Base-by-base conservation (phyloP, 257 asterid genomes). In the Phtheirospermum japonicum region DNA sequence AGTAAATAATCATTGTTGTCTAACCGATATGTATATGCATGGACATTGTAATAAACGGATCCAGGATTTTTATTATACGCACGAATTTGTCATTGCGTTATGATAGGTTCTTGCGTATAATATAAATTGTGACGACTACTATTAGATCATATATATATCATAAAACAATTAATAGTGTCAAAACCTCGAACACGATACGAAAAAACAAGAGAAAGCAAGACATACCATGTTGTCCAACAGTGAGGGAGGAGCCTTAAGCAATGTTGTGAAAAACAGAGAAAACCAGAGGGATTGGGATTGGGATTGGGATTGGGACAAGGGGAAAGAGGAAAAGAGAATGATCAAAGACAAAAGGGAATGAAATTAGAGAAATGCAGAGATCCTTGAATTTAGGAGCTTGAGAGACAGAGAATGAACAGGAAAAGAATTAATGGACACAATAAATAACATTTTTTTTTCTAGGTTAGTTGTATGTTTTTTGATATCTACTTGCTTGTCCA, bases 371-470 rank as follows among this genome's bases (percentile, higher is more conserved):
- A 51, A 12, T 31, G 13, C 1, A 61, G 39, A 2, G 63, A 69
- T 53, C 58, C 67, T 51, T 69, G 40, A 59, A 59, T 59, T 59
- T 68, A 59, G 73, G 67, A 49, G 40, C 5, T 49, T 60, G 48
- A 59, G 55, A 49, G 66, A 59, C 61, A 48, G 8, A 40, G 36
- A 37, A 48, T 57, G 1, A 23, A 23, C 28, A 23, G 28, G 28
- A 23, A 23, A 23, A 23, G 1, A 23, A 23, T 23, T 23, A 23
- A 3, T 23, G 28, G 28, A 23, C 28, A 23, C 3, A 23, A 23
- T 23, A 23, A 23, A 23, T 23, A 23, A 23, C 28, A 23, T 23
- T 23, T 23, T 23, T 23, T 23, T 23, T 23, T 23, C 1, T 23
- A 3, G 1, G 28, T 23, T 23, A 23, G 28, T 23, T 23, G 28